Evolutionary conservation across 1,139 yeast genomes (phyloP).

Genomic region (Diutina ranongensis): DNA sequence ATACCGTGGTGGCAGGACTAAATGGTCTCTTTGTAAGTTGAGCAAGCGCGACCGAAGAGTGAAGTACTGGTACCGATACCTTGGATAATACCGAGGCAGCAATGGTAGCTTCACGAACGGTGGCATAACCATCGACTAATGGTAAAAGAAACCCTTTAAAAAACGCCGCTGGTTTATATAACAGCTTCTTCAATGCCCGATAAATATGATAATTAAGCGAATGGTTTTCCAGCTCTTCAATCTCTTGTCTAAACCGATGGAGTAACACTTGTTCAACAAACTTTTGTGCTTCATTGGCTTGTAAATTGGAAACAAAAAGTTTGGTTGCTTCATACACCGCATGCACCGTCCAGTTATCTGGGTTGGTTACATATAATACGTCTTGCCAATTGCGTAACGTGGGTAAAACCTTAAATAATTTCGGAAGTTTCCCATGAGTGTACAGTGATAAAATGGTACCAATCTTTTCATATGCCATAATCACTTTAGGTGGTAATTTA

Average conservation of each 20-base stretch:
- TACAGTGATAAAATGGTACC: constrained; percentile 84
- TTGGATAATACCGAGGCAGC: constrained; percentile 86
- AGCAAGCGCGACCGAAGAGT: constrained; percentile 90
- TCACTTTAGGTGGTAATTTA: constrained; percentile 86
- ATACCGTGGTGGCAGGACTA: constrained; percentile 80
- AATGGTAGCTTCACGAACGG: constrained; percentile 88
- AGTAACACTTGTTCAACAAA: constrained; percentile 67
- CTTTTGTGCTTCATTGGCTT: constrained; percentile 79
- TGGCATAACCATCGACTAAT: constrained; percentile 70
- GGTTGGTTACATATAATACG: constrained; percentile 82
- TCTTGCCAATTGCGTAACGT: constrained; percentile 92
- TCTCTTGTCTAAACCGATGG: constrained; percentile 75
- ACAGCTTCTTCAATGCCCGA: constrained; percentile 80
- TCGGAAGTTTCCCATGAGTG: constrained; percentile 92
- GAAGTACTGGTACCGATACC: constrained; percentile 87
- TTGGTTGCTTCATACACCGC: constrained; percentile 93
- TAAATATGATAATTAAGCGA: constrained; percentile 81
- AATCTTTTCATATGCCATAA: constrained; percentile 85
- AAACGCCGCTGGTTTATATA: constrained; percentile 95
- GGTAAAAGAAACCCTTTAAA: constrained; percentile 95
- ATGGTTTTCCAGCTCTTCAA: constrained; percentile 64
- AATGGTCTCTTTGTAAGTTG: constrained; percentile 77
- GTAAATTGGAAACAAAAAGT: constrained; percentile 80
- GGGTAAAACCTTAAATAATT: constrained; percentile 89
- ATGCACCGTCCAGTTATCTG: constrained; percentile 93